A percentile compares a stretch with the other conserved stretches of the same genome.
Evolutionary conservation across 805 yeast genomes (phyloP).

Genomic region (Grigorovia yakushimaensis): DNA sequence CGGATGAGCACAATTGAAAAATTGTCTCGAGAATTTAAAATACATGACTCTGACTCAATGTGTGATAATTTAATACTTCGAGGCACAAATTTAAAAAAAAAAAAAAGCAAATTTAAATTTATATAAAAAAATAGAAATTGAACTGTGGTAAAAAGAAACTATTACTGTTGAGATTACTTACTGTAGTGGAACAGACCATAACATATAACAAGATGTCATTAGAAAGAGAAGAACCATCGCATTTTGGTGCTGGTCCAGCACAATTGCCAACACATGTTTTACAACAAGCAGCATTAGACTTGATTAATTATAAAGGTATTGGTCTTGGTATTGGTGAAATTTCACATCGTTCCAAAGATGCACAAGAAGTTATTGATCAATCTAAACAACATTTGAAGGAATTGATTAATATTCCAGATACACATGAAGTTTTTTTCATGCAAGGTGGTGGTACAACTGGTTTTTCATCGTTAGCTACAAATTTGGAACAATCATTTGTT

Average conservation of each 20-base stretch:
- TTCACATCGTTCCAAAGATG: conserved; percentile 87
- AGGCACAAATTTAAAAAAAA: neutral
- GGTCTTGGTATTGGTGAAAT: conserved; percentile 93
- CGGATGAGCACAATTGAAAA: no score
- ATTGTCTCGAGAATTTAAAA: no score
- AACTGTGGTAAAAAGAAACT: neutral
- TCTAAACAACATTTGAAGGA: conserved; percentile 60
- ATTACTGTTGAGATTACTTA: no score
- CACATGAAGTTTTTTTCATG: conserved; percentile 87
- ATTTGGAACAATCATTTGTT: conserved; percentile 66
- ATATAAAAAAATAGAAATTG: neutral
- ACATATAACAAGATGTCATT: conserved; percentile 15
- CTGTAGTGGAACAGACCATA: no score
- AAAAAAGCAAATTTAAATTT: neutral
- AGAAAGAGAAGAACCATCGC: conserved; percentile 61
- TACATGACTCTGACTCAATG: neutral
- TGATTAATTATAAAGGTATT: conserved; percentile 55
- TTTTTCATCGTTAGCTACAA: conserved; percentile 78
- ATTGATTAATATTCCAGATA: conserved; percentile 70
- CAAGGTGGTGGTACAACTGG: conserved; percentile 99
- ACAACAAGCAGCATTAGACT: conserved; percentile 78
- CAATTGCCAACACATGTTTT: conserved; percentile 74
- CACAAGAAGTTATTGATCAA: conserved; percentile 62
- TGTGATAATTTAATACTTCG: no score
- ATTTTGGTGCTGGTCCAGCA: conserved; percentile 99